Evolutionary conservation across 176 grass and related monocot genomes (phyloP), one percentile per base, ranked within the genome.

Genomic region (Dactylis glomerata): DNA sequence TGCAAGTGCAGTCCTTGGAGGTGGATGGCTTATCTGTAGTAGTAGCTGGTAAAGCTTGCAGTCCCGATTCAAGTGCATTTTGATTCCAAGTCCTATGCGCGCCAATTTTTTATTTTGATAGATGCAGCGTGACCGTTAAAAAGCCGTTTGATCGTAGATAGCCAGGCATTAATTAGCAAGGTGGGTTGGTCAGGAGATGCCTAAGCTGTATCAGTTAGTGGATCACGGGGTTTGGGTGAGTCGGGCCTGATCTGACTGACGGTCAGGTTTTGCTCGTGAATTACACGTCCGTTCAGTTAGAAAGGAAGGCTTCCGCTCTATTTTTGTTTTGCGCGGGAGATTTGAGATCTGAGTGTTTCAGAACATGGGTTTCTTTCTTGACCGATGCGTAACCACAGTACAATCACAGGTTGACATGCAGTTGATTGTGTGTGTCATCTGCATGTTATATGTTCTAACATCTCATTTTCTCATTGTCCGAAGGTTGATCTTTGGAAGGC

Each of bases 381-480:
- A 12, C 61, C 20, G 26, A 22, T 77, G 44, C 6, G 45, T 59
- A 32, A 68, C 30, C 59, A 67, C 11, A 8, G 6, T 42, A 4
- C 40, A 55, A 20, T 66, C 1, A 28, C 41, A 34, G 45, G 31
- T 67, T 17, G 28, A 67, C 23, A 63, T 8, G 46, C 54, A 30
- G 44, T 23, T 72, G 17, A 57, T 57, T 57, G 0, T 47, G 27
- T 57, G 0, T 47, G 27, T 28, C 12, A 17, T 52, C 57, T 24
- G 30, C 20, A 2, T 65, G 33, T 54, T 71, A 37, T 71, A 37
- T 80, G 10, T 65, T 65, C 68, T 84, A 80, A 84, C 23, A n/a
- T 54, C 76, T 83, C 9, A 1, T 64, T 83, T 37, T 26, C 28
- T 56, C 16, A 64, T 64, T 82, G 68, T 30, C 80, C 66, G 66